Percentiles rank a stretch among this genome's conserved stretches.
Conservation (phyloP, 1,284 basidiomycete species). For the Ceratobasidium sp. region DNA sequence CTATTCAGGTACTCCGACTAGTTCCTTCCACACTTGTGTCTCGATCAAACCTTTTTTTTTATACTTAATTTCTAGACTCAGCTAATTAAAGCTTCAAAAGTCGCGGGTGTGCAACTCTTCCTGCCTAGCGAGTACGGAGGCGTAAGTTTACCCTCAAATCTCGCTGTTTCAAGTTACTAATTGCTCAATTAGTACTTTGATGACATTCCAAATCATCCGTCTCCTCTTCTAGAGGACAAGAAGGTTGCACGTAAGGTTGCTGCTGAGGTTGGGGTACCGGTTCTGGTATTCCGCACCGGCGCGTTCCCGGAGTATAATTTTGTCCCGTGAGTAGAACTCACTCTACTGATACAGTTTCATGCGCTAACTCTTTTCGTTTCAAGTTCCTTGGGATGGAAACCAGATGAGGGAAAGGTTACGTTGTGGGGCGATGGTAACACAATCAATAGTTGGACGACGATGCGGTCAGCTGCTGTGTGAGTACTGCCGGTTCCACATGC, state of each 20-base stretch:
- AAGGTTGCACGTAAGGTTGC: neutral
- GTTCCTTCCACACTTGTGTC: neutral
- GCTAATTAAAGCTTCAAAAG: slow-evolving; percentile 13
- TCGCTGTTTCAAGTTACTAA: too few relatives aligned
- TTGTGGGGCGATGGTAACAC: slow-evolving; percentile 15
- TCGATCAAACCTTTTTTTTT: neutral
- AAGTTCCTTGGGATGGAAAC: neutral
- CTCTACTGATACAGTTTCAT: neutral
- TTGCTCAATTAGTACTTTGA: neutral
- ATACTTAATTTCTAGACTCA: neutral
- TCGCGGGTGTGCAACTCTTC: slow-evolving; percentile 7
- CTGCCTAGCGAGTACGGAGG: slow-evolving; percentile 23
- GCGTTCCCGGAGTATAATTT: slow-evolving; percentile 11
- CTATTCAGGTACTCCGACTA: neutral
- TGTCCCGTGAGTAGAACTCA: neutral
- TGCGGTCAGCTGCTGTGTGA: neutral
- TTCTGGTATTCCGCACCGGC: neutral
- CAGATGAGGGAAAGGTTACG: slow-evolving; percentile 1
- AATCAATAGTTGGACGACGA: neutral
- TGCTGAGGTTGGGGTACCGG: neutral
- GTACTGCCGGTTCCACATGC: neutral
- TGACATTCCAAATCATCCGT: neutral
- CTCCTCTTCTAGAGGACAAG: neutral
- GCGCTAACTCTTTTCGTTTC: neutral
- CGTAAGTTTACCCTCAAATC: slow-evolving; percentile 5